phyloP scores from a whole-genome alignment of 1,139 yeast genomes.

The Taphrina wiesneri region DNA sequence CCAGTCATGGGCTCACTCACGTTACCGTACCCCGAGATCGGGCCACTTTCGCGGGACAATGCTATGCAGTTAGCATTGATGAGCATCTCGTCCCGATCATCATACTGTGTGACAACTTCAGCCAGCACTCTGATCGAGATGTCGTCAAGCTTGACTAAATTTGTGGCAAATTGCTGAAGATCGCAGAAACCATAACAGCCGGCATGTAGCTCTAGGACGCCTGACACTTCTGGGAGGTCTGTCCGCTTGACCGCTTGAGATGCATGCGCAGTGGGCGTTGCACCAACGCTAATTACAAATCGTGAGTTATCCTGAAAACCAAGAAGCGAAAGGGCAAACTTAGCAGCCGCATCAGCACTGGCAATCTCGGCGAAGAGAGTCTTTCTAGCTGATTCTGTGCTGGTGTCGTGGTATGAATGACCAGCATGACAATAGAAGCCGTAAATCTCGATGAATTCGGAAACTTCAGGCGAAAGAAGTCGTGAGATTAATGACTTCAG shows the following conservation, averaged over 20 bases:
- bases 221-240: conserved; percentile 47
- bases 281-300: conserved; percentile 64
- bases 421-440: conserved; percentile 84
- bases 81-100: conserved; percentile 59
- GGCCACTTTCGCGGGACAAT: conserved; percentile 62
- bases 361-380: conserved; percentile 58
- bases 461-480: conserved; percentile 42
- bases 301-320: conserved; percentile 35
- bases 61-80: conserved; percentile 75
- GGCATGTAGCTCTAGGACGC: conserved; percentile 69
- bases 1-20: conserved; percentile 40
- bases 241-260: conserved; percentile 45
- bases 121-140: conserved; percentile 63
- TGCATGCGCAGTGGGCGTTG: conserved; percentile 79
- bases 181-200: conserved; percentile 77
- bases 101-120: conserved; percentile 64
- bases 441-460: conserved; percentile 50
- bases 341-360: conserved; percentile 60
- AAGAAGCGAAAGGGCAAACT: conserved; percentile 40
- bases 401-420: conserved; percentile 61
- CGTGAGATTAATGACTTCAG: conserved; percentile 46
- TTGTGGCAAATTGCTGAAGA: conserved; percentile 71
- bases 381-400: conserved; percentile 53
- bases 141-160: conserved; percentile 53
- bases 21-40: conserved; percentile 53